Evolutionary conservation across 176 grass and related monocot genomes (phyloP).

Genomic region (Oryza longistaminata): DNA sequence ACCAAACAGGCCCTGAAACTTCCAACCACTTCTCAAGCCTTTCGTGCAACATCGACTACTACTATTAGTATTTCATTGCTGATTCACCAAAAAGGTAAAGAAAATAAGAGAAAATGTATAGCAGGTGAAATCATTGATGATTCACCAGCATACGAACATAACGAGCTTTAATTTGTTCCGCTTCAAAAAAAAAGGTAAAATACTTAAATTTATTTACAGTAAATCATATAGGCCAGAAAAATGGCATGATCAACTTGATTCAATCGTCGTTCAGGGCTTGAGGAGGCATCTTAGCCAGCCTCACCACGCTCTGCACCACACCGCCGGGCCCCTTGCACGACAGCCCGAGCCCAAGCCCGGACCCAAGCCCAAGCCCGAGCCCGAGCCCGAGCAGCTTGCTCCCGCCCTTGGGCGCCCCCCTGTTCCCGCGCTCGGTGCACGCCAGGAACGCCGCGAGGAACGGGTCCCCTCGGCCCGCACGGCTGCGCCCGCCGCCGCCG

Average conservation of each 20-base stretch:
- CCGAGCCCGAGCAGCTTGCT: slow-evolving; percentile 28
- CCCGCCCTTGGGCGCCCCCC: background rate
- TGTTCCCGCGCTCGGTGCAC: slow-evolving; percentile 42
- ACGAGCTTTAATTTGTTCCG: background rate
- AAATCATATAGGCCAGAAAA: background rate
- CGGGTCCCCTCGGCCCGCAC: slow-evolving; percentile 50
- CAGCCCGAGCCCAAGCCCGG: slow-evolving; percentile 39
- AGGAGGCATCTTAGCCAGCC: slow-evolving; percentile 11
- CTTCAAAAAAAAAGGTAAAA: too few species aligned
- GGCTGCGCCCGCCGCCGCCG: background rate
- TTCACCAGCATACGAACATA: too few species aligned
- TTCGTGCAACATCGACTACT: too few species aligned
- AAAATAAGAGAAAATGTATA: background rate
- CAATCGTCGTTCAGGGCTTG: background rate
- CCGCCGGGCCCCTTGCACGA: slow-evolving; percentile 54
- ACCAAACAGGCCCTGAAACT: too few species aligned
- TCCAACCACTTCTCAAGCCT: background rate
- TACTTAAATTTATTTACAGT: too few species aligned
- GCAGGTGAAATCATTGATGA: too few species aligned
- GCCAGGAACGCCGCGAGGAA: slow-evolving; percentile 77
- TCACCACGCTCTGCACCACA: slow-evolving; percentile 45
- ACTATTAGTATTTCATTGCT: too few species aligned
- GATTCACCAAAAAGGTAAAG: too few species aligned
- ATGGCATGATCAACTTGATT: background rate
- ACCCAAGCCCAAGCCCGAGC: slow-evolving; percentile 5